Evolutionary conservation across 139 green algal species (phyloP).

Genomic region (Volvox reticuliferus): DNA sequence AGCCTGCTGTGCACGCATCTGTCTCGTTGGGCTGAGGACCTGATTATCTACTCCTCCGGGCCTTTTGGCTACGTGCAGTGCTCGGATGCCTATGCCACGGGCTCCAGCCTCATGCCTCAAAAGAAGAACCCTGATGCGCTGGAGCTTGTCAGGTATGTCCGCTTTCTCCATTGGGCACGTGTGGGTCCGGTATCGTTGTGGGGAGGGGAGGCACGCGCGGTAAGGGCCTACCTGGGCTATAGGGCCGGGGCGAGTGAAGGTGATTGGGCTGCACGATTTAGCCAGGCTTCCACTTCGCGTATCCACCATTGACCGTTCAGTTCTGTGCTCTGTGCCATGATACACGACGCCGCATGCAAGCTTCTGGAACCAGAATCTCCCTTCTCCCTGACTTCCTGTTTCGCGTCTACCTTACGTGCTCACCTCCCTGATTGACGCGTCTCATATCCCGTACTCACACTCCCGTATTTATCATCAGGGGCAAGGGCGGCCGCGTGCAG

Average conservation of each 20-base stretch:
- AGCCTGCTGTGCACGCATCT: conserved; percentile 90
- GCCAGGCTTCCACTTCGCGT: too few species aligned
- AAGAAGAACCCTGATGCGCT: conserved; percentile 99
- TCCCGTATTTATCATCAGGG: conserved; percentile 45
- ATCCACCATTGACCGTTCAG: too few species aligned
- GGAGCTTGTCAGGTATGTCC: conserved; percentile 90
- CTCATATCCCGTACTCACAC: too few species aligned
- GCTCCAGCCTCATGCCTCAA: conserved; percentile 97
- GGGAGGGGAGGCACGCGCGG: background rate
- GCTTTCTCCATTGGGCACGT: too few species aligned
- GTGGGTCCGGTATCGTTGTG: background rate
- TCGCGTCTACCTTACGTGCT: too few species aligned
- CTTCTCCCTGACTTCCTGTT: too few species aligned
- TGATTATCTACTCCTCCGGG: conserved; percentile 96
- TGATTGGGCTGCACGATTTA: too few species aligned
- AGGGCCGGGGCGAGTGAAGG: too few species aligned
- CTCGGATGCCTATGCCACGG: conserved; percentile 95
- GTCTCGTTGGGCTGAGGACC: conserved; percentile 91
- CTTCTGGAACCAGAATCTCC: too few species aligned
- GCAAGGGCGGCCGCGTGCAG: conserved; percentile 86
- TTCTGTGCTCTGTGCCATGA: too few species aligned
- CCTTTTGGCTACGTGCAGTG: conserved; percentile 94
- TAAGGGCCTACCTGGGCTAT: background rate
- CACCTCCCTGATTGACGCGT: too few species aligned
- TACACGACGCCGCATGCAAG: too few species aligned